Evolutionary conservation across 352 stramenopile species (phyloP), one percentile per base, ranked within the genome.

Genomic region (Globisporangium megalacanthum): DNA sequence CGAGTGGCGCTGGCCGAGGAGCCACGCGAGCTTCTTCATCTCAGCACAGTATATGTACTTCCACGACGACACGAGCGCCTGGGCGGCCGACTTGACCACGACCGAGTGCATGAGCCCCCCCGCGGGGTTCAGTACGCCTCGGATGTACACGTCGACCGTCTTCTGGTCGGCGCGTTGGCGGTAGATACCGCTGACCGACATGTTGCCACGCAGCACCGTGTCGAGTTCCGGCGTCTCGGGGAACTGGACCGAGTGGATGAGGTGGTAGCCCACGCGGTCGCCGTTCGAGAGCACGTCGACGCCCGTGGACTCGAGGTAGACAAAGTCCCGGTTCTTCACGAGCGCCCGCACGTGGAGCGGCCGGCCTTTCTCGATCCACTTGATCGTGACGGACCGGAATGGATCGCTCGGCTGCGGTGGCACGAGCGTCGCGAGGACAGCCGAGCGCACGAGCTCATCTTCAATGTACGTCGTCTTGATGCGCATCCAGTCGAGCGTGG

Each of bases 221-320:
- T 17, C 58, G 2, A 76, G 67, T 22, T 68, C 56, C 3, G 56
- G 58, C 14, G 76, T 75, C 47, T 83, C 62, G 6, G 69, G 68
- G 53, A 89, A 82, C 17, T 76, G 58, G 22, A 89, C 69, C 35
- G 75, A 87, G 65, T 88, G 79, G 14, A 83, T 53, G 20, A 90
- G 54, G 15, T 88, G 79, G 58, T 76, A 90, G n/a, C 77, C 77
- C 44, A 90, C 58, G 31, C 64, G 48, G 41, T 88, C 75, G 29
- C 73, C 73, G 5, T 60, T 75, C 19, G 65, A 56, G 14, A 81
- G 65, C 0, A 56, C 60, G 1, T 61, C 60, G 42, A 82, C 70
- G 0, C 79, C 79, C 3, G 66, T 82, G 6, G 74, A 75, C 57
- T 89, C 74, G 49, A 89, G 58, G 51, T 75, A 84, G 48, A 84